Conservation (phyloP, 441 rosid species). For the Jatropha podagrica region DNA sequence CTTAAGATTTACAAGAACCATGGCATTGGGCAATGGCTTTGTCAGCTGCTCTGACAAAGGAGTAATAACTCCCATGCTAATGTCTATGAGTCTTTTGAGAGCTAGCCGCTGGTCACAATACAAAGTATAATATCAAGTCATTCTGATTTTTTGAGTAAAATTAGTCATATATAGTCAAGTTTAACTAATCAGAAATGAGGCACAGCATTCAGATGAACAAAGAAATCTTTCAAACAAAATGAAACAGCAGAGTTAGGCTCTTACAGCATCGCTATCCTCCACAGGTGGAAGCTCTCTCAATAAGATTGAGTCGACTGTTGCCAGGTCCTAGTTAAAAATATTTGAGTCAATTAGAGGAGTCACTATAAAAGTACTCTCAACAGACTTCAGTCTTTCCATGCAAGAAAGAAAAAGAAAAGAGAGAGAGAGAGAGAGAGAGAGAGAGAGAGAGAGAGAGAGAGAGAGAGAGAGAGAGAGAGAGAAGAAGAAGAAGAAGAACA, state of each 20-base stretch:
- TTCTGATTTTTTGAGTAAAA: conserved; percentile 16
- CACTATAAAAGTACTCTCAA: conserved; percentile 8
- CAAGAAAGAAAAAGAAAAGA: neutral
- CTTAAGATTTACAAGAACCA: conserved; percentile 88
- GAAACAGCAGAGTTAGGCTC: conserved; percentile 25
- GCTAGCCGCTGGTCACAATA: conserved; percentile 68
- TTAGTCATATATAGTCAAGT: neutral
- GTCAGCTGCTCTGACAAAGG: conserved; percentile 95
- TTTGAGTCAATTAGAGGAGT: conserved; percentile 17
- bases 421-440: too few species aligned
- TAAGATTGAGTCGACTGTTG: conserved; percentile 82
- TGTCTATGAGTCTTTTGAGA: conserved; percentile 84
- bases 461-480: too few species aligned
- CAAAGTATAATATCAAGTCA: conserved; percentile 20
- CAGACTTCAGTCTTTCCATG: conserved; percentile 5
- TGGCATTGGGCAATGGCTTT: conserved; percentile 88
- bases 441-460: too few species aligned
- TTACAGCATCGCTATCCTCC: conserved; percentile 82
- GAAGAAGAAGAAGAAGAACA: too few species aligned
- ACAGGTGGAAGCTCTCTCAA: conserved; percentile 79
- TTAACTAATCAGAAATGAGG: conserved; percentile 6
- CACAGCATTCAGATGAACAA: neutral
- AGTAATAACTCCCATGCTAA: conserved; percentile 87
- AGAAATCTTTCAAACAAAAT: neutral
- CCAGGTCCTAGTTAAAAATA: conserved; percentile 58